A percentile compares a stretch with the other conserved stretches of the same genome.
These are phyloP conservation scores for Lentithecium fluviatile DNA, from an alignment of 495 filamentous ascomycete species.

Conservation along the genomic window DNA sequence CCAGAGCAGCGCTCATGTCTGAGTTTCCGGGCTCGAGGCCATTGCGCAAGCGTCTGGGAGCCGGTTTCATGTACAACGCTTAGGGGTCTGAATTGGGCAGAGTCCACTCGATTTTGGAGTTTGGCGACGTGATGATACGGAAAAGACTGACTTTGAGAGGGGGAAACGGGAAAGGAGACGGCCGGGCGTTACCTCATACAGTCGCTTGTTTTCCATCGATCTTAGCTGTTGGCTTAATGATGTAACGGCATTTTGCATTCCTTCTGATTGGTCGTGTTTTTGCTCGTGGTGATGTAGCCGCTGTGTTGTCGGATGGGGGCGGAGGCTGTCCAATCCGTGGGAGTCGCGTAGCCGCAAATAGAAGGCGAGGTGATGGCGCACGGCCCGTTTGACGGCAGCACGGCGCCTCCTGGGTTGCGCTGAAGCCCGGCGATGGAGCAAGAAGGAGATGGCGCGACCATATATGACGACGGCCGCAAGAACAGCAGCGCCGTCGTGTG, in stretches of 20 bases:
- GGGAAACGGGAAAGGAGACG: conserved; percentile 28
- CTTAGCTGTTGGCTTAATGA: conserved; percentile 31
- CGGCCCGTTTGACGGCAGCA: conserved; percentile 22
- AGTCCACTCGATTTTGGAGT: conserved; percentile 36
- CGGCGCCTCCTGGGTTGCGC: conserved; percentile 23
- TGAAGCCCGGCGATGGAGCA: not conserved
- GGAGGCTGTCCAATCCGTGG: conserved; percentile 36
- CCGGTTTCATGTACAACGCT: conserved; percentile 38
- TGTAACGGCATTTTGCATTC: conserved; percentile 21
- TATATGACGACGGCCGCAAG: conserved; percentile 19
- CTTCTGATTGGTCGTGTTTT: conserved; percentile 34
- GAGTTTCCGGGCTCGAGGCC: not conserved
- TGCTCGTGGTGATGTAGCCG: conserved; percentile 34
- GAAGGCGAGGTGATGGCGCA: conserved; percentile 35
- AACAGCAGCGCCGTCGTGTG: conserved; percentile 6
- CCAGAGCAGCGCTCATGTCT: not conserved
- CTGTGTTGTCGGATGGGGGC: conserved; percentile 34
- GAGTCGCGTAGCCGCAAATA: conserved; percentile 37
- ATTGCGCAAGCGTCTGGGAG: conserved; percentile 28
- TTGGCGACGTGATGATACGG: conserved; percentile 33
- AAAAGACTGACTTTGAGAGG: conserved; percentile 33
- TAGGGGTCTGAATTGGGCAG: conserved; percentile 19
- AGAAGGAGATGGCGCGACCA: conserved; percentile 3
- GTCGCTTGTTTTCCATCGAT: conserved; percentile 30
- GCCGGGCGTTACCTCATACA: conserved; percentile 35